Evolutionary conservation across 169 alveolate genomes (phyloP), one percentile per base, ranked within the genome.

Genomic region (Eimeria necatrix): DNA sequence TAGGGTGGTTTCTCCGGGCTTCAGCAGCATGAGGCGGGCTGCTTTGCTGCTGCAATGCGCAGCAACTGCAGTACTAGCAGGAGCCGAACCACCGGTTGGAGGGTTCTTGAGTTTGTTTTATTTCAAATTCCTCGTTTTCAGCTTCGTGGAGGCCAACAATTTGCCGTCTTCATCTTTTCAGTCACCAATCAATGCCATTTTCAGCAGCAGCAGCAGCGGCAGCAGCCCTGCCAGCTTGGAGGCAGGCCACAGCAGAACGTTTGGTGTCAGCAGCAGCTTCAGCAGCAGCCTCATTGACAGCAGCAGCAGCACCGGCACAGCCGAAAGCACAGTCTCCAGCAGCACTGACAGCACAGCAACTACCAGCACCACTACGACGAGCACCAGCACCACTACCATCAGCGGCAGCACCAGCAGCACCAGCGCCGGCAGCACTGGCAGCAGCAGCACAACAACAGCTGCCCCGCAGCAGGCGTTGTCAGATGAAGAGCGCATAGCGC

Each of bases 401-500:
- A 32, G 24, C 26, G 18, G 68, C 64, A 76, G 68, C 22, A 76
- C 8, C 87, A 10, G 52, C 51, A 80, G 16, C 51, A 80, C 14
- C 64, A 14, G n/a, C 51, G 78, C 32, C 41, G 4, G 41, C 14
- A 80, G 46, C 61, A 76, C 48, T 10, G 46, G 22, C 46, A 76
- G 64, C 41, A 22, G 87, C 20, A 83, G 56, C 52, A 73, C 9
- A 8, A 9, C 4, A 24, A 83, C 20, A 5, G 20, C 91, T 3
- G n/a, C 46, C 24, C 32, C 53, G 61, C 48, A 20, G n/a, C 4
- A 10, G 32, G 71, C 2, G 4, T 52, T 53, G 53, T 24, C 53
- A 8, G 91, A 83, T 26, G 74, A 41, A 22, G 91, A 51, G 32
- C 71, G 74, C 49, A 83, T 83, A 24, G 71, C 91, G 26, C 48